Base-by-base conservation (phyloP, 2,329 filamentous ascomycete species). In the Alternaria ventricosa region DNA sequence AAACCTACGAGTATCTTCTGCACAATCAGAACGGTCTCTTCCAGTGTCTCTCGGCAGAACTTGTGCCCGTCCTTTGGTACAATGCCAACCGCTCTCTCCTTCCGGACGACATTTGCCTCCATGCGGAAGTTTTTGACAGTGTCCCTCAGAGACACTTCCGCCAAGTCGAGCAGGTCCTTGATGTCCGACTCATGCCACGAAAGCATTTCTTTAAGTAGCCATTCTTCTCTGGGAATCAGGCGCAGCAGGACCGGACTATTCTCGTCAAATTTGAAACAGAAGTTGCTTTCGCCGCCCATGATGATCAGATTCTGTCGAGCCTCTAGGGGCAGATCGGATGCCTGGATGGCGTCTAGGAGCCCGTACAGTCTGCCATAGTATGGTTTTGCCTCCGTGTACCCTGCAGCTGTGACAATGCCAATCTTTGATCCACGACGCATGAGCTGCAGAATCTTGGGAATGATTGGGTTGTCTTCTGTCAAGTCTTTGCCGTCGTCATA, bases 201-300 rank as follows among this genome's bases (percentile, higher is more conserved):
- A 6, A 86, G 84, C 93, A 95, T 95, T 75, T 92, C 91, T 44
- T 90, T 87, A 6, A 94, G 89, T 46, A 93, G 86, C 92, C 93
- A 96, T 51, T 87, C 84, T 23, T 84, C 80, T 18, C 88, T 85
- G 0, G 89, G 78, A 72, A 90, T 90, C 49, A 90, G 87, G 1
- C 86, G 82, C 12, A 98, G 86, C 18, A 92, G 87, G 78, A 91
- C 84, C 1, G 89, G 87, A 0, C 89, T 88, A 11, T 83, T 80
- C 0, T 86, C 82, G 64, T 89, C 87, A 81, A 92, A 97, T 55
- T 89, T 89, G 82, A 98, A 97, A 56, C 98, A 89, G 79, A 96
- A 99, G 82, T 97, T 98, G 64, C 92, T 93, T 81, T 99, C 96
- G 59, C 96, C 96, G 67, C 96, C 96, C 87, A 99, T 93, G 70